These are phyloP conservation scores for Arxiozyma heterogenica DNA, from an alignment of 1,139 yeast genomes.

Conservation along the genomic window DNA sequence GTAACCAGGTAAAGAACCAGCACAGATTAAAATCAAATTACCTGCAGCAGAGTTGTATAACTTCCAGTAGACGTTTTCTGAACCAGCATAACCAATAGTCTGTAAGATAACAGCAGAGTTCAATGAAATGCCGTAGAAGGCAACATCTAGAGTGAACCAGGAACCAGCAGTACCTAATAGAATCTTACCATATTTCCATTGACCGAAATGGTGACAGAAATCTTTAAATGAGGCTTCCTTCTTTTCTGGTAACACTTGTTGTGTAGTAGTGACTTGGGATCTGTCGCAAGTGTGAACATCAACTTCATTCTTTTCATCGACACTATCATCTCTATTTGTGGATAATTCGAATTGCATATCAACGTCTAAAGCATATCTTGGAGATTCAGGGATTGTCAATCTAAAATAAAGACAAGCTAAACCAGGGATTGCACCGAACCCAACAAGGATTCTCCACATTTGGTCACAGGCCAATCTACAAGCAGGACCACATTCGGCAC, in stretches of 20 bases:
- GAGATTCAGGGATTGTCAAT: constrained; percentile 89
- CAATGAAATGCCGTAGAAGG: constrained; percentile 82
- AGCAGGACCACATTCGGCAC: constrained; percentile 49
- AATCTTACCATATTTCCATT: constrained; percentile 83
- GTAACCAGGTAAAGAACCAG: constrained; percentile 88
- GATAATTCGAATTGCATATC: constrained; percentile 48
- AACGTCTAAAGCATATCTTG: constrained; percentile 77
- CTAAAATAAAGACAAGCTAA: constrained; percentile 73
- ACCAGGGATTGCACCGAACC: constrained; percentile 88
- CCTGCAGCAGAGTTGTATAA: constrained; percentile 75
- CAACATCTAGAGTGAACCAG: constrained; percentile 94
- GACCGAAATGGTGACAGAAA: constrained; percentile 62
- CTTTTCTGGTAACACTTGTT: constrained; percentile 9
- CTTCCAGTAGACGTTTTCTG: constrained; percentile 50
- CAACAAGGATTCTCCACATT: constrained; percentile 87
- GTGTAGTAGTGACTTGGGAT: constrained; percentile 37
- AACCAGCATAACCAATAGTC: constrained; percentile 72
- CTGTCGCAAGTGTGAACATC: constrained; percentile 30
- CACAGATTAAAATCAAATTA: constrained; percentile 81
- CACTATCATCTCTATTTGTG: neutral
- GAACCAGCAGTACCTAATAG: constrained; percentile 92
- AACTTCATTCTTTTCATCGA: constrained; percentile 1
- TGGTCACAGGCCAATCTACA: constrained; percentile 76
- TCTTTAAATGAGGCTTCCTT: constrained; percentile 41
- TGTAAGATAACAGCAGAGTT: constrained; percentile 73